Evolutionary conservation across 2,329 filamentous ascomycete genomes (phyloP).

Genomic region (Mollisia scopiformis): DNA sequence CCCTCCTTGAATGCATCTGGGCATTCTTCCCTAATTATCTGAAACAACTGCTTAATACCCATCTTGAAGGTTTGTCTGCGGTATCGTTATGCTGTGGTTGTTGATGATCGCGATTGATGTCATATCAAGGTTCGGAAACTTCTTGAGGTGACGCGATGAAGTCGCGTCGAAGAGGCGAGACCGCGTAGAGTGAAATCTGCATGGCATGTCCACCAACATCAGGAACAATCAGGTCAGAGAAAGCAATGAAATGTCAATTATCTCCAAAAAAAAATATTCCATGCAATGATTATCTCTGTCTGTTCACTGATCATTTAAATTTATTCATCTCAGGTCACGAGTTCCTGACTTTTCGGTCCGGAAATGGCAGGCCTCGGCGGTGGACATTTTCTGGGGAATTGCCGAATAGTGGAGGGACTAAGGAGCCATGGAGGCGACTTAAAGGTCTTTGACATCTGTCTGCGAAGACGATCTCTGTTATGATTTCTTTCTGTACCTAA

Average conservation of each 20-base stretch:
- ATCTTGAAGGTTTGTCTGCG: slow-evolving; percentile 42
- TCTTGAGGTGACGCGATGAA: slow-evolving; percentile 25
- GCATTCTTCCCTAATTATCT: slow-evolving; percentile 87
- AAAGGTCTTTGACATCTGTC: slow-evolving; percentile 4
- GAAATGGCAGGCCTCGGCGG: slow-evolving; percentile 19
- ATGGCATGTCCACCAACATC: not conserved
- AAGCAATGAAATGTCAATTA: too few relatives aligned
- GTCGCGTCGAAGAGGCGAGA: slow-evolving; percentile 16
- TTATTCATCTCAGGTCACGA: not conserved
- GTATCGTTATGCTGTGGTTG: slow-evolving; percentile 1
- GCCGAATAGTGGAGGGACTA: slow-evolving; percentile 22
- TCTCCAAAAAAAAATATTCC: too few relatives aligned
- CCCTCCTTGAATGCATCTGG: slow-evolving; percentile 95
- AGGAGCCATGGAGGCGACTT: not conserved
- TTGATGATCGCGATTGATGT: not conserved
- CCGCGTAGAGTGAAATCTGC: slow-evolving; percentile 26
- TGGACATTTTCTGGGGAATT: slow-evolving; percentile 7
- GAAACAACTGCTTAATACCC: slow-evolving; percentile 75
- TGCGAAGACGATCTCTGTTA: slow-evolving; percentile 1
- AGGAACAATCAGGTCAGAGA: not conserved
- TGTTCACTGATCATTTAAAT: too few relatives aligned
- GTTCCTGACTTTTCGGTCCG: not conserved
- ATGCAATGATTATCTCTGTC: too few relatives aligned
- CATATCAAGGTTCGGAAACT: not conserved
- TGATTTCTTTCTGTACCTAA: slow-evolving; percentile 12